A percentile compares a stretch with the other conserved stretches of the same genome.
Conservation (phyloP, 2,329 filamentous ascomycete species). For the Diaporthe sp. region DNA sequence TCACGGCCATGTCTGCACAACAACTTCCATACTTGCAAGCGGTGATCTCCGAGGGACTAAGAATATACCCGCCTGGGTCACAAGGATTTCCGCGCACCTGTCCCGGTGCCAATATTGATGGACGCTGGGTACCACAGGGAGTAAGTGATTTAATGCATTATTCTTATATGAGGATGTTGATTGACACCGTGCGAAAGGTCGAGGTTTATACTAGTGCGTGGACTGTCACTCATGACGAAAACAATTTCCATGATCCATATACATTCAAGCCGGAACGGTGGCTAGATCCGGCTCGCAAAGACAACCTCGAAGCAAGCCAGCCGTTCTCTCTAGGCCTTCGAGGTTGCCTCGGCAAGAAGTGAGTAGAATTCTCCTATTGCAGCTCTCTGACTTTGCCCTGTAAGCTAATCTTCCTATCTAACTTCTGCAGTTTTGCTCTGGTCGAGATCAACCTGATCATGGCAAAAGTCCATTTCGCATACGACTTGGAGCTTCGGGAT, state of each 20-base stretch:
- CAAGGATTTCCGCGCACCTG: constrained; percentile 6
- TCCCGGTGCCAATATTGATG: constrained; percentile 14
- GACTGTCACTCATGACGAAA: constrained; percentile 7
- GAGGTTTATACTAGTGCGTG: constrained; percentile 21
- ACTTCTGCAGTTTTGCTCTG: neutral
- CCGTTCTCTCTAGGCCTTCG: constrained; percentile 15
- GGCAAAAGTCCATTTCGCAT: constrained; percentile 20
- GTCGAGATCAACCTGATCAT: constrained; percentile 17
- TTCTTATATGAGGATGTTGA: neutral
- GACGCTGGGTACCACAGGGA: constrained; percentile 6
- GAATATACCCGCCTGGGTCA: constrained; percentile 38
- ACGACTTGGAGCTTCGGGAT: constrained; percentile 13
- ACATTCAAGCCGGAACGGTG: constrained; percentile 17
- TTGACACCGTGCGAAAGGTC: neutral
- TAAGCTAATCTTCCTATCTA: neutral
- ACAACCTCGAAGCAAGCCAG: constrained; percentile 22
- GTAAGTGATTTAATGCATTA: neutral
- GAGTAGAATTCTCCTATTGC: neutral
- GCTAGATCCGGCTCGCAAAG: neutral
- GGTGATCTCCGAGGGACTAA: constrained; percentile 38
- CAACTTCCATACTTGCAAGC: constrained; percentile 35
- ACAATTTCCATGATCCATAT: constrained; percentile 9
- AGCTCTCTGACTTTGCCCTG: neutral
- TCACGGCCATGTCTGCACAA: neutral
- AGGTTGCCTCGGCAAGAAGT: constrained; percentile 24